These are phyloP conservation scores for Drosera capensis DNA, from an alignment of 148 eudicot genomes.

Conservation along the genomic window DNA sequence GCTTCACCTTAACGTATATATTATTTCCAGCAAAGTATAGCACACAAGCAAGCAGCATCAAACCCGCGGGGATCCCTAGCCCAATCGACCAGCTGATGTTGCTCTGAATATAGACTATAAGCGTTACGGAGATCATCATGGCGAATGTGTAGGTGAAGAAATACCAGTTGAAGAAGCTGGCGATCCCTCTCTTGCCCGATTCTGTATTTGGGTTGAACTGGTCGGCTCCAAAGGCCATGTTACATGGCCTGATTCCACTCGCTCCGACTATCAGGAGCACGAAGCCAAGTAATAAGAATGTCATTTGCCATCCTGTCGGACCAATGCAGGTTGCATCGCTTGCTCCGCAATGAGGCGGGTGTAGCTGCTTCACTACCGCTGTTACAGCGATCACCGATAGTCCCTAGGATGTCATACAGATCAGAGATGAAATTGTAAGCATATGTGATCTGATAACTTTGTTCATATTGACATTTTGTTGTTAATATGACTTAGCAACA, in stretches of 20 bases:
- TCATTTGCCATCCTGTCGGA: conserved; percentile 8
- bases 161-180: conserved; percentile 12
- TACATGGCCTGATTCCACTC: conserved; percentile 8
- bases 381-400: conserved; percentile 9
- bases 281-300: conserved; percentile 6
- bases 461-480: too few relatives aligned
- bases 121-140: not conserved
- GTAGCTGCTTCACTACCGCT: conserved; percentile 6
- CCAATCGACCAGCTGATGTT: not conserved
- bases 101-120: not conserved
- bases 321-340: not conserved
- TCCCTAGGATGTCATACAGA: too few relatives aligned
- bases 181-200: conserved; percentile 9
- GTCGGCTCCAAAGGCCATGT: conserved; percentile 8
- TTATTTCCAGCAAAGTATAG: conserved; percentile 35
- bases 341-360: conserved; percentile 5
- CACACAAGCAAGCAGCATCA: conserved; percentile 37
- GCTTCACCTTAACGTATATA: conserved; percentile 29
- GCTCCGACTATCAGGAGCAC: conserved; percentile 7
- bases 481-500: too few relatives aligned
- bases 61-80: conserved; percentile 21
- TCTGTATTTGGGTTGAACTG: conserved; percentile 11
- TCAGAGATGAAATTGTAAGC: too few relatives aligned
- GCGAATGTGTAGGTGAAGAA: not conserved
- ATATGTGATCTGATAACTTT: too few relatives aligned